Base-by-base conservation (phyloP, 2,329 filamentous ascomycete species). In the Aspergillus vadensis region DNA sequence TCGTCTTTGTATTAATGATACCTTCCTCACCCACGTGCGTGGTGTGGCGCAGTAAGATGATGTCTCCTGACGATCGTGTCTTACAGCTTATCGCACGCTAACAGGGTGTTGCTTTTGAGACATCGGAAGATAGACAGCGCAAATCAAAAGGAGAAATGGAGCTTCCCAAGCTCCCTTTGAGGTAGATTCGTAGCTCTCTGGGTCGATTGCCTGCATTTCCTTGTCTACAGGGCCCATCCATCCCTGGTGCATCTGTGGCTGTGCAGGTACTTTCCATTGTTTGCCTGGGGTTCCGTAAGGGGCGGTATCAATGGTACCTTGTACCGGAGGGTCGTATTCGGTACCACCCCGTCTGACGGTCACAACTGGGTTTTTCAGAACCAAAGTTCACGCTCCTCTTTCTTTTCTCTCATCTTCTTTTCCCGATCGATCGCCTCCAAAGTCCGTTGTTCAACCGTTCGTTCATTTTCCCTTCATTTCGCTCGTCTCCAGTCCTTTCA, bases 11-110 rank as follows among this genome's bases (percentile, higher is more conserved):
- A 58, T 51, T 43, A 14, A 14, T 21, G 23, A 43, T 48, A 57
- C 47, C 54, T 27, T 17, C 14, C 51, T 56, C 39, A 55, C 52
- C 60, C 47, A 62, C 55, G 43, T 55, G 49, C 52, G 17, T 43
- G 21, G 25, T 38, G 60, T 62, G 60, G 60, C 60, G 57, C 60
- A 62, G 57, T 27, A 47, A 12, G 23, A 48, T 23, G n/a, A 23
- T 23, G 44, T 27, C 44, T 48, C 44, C 44, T 48, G 21, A 48
- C 44, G 44, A 23, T 48, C 19, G 23, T 21, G 21, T 23, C 15
- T n/a, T 27, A 43, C 19, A 25, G 19, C 44, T 48, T 14, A 15
- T 48, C 44, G 44, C 21, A 23, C 19, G 44, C 19, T 21, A 23
- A 23, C 12, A 44, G 4, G 17, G 17, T 21, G 19, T 6, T n/a